phyloP scores from a whole-genome alignment of 2,329 filamentous ascomycete genomes.

The Microcyclosporella mali region DNA sequence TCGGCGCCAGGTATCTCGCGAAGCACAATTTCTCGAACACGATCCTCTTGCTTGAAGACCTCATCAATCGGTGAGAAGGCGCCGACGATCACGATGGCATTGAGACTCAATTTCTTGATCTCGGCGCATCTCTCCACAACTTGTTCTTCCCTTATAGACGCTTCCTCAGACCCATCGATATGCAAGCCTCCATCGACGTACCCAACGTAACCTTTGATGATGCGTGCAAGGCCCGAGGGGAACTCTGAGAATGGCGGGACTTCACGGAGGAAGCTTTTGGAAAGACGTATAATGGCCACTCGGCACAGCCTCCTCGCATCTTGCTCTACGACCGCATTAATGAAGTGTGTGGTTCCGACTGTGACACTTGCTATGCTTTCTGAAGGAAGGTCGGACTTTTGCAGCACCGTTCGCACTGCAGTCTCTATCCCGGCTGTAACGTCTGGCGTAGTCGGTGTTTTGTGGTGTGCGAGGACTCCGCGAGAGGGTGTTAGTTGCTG shows the following conservation, averaged over 20 bases:
- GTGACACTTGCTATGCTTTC: slow-evolving; percentile 39
- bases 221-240: slow-evolving; percentile 26
- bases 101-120: slow-evolving; percentile 41
- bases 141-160: slow-evolving; percentile 40
- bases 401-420: slow-evolving; percentile 34
- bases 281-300: slow-evolving; percentile 47
- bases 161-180: slow-evolving; percentile 40
- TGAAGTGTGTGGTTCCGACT: slow-evolving; percentile 45
- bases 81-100: slow-evolving; percentile 50
- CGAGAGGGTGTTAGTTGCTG: slow-evolving; percentile 21
- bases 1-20: slow-evolving; percentile 44
- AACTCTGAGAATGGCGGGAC: slow-evolving; percentile 30
- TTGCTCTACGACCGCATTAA: slow-evolving; percentile 31
- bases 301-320: slow-evolving; percentile 44
- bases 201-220: slow-evolving; percentile 31
- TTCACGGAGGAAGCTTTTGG: slow-evolving; percentile 28
- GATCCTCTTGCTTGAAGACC: slow-evolving; percentile 46
- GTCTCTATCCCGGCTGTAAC: slow-evolving; percentile 39
- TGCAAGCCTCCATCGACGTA: slow-evolving; percentile 47
- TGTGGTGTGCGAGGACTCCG: slow-evolving; percentile 30
- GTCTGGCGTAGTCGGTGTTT: slow-evolving; percentile 37
- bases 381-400: slow-evolving; percentile 29
- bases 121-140: slow-evolving; percentile 39
- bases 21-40: slow-evolving; percentile 44
- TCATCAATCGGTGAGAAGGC: slow-evolving; percentile 56